Evolutionary conservation across 164 flowering plant genomes (phyloP).

Genomic region (Vitis rupestris): DNA sequence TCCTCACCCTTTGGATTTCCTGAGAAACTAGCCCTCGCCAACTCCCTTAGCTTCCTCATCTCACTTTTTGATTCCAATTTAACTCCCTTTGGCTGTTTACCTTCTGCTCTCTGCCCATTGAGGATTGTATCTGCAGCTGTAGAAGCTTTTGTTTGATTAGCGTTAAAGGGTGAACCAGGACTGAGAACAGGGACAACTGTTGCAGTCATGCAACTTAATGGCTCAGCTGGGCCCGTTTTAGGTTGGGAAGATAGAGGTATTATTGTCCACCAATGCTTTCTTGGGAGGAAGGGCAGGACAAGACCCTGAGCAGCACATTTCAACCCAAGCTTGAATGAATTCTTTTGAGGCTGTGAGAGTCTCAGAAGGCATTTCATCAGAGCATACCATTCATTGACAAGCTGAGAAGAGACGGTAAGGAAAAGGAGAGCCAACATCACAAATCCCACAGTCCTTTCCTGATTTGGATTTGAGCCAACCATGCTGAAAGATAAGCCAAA

Average conservation of each 20-base stretch:
- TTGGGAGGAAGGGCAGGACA: slow-evolving; percentile 52
- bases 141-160: slow-evolving; percentile 9
- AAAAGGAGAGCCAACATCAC: slow-evolving; percentile 47
- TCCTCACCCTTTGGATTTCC: slow-evolving; percentile 31
- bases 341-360: slow-evolving; percentile 36
- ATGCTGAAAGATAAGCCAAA: slow-evolving; percentile 34
- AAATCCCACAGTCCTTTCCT: slow-evolving; percentile 28
- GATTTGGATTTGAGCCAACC: slow-evolving; percentile 11
- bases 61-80: slow-evolving; percentile 37
- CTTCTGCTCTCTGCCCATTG: slow-evolving; percentile 22
- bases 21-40: slow-evolving; percentile 58
- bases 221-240: slow-evolving; percentile 32
- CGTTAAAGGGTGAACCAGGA: slow-evolving; percentile 39
- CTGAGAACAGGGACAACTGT: slow-evolving; percentile 51
- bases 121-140: slow-evolving; percentile 1
- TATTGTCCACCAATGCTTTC: slow-evolving; percentile 44
- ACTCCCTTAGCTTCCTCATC: slow-evolving; percentile 42
- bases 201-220: slow-evolving; percentile 43
- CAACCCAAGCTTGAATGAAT: slow-evolving; percentile 45
- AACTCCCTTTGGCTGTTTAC: slow-evolving; percentile 23
- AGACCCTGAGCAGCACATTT: slow-evolving; percentile 52
- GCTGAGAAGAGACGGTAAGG: slow-evolving; percentile 40
- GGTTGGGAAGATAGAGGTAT: slow-evolving; percentile 31
- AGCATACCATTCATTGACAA: slow-evolving; percentile 56
- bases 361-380: slow-evolving; percentile 35